Base-by-base conservation (phyloP, 108 stramenopile genomes). In the Skeletonema marinoi region DNA sequence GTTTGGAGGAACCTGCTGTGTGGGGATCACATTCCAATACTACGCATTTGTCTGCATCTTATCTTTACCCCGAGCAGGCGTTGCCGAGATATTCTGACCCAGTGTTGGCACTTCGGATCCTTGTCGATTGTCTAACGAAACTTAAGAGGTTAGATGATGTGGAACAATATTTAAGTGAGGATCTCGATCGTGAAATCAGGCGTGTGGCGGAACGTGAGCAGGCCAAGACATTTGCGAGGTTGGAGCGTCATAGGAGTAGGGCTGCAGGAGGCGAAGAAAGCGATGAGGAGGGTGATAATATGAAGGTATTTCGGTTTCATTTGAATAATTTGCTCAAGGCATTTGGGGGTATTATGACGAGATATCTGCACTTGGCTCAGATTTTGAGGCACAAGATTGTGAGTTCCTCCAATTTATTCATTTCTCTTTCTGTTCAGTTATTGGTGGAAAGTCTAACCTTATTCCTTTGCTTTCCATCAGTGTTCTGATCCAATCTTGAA, bases 321-420 rank as follows among this genome's bases (percentile, higher is more conserved):
- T 71, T 92, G 73, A 86, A 80, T 48, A 78, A 78, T 67, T 77
- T 95, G 60, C 77, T 95, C 13, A 86, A 84, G 30, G 87, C 94
- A 10, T 95, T 95, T 82, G 92, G 89, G 19, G 88, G 89, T 62
- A 90, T 95, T 12, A 82, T 90, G 87, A 68, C 92, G 3, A 88
- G 94, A 64, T 77, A 91, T 17, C 63, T 85, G 35, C 94, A 95
- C 81, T 83, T 95, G 85, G 78, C 90, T n/a, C 92, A 95, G 81
- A 89, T 95, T 70, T 58, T 95, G 78, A 88, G 94, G 33, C 88
- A 91, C 61, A 88, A 90, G 33, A 87, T 95, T 78, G 91, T 92
- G 84, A 85, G 93, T 92, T 9, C 25, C 25, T 25, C 25, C 14
- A 36, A 14, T 38, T 32, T 29, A 10, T 21, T 39, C 63, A 78